Evolutionary conservation across 202 grass and related monocot genomes (phyloP).

Genomic region (Schoenoplectus tabernaemontani): DNA sequence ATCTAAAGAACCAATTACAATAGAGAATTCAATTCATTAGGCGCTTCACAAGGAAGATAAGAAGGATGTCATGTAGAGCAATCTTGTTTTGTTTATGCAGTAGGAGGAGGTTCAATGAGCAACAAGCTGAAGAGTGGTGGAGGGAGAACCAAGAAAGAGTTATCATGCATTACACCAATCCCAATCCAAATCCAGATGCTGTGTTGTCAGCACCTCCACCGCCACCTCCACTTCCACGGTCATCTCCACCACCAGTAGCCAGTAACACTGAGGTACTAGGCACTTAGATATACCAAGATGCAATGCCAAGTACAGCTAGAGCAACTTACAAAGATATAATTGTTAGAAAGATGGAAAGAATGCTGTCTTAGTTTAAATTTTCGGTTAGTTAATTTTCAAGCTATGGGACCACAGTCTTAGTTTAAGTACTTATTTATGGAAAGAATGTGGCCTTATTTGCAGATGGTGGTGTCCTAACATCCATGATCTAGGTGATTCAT

Average conservation of each 20-base stretch:
- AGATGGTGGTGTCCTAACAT: neutral
- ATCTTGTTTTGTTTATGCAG: conserved; percentile 26
- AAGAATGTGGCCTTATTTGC: neutral
- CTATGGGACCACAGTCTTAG: neutral
- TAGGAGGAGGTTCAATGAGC: conserved; percentile 61
- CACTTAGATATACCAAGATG: neutral
- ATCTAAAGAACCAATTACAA: neutral
- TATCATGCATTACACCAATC: conserved; percentile 51
- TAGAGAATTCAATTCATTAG: neutral
- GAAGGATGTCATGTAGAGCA: neutral
- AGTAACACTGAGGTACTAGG: neutral
- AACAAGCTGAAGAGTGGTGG: conserved; percentile 77
- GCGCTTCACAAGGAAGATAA: neutral
- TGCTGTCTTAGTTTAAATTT: neutral
- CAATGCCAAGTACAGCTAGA: conserved; percentile 3
- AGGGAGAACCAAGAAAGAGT: conserved; percentile 71
- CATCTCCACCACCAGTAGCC: neutral
- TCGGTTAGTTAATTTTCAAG: neutral
- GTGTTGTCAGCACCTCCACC: neutral
- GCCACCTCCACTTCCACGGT: neutral
- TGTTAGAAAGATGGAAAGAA: neutral
- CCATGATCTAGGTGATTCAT: conserved; percentile 6
- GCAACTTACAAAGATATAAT: neutral
- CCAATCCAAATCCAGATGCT: neutral
- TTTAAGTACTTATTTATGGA: neutral